Evolutionary conservation across 495 filamentous ascomycete species (phyloP).

Genomic region (Aspergillus incahuasiensis): DNA sequence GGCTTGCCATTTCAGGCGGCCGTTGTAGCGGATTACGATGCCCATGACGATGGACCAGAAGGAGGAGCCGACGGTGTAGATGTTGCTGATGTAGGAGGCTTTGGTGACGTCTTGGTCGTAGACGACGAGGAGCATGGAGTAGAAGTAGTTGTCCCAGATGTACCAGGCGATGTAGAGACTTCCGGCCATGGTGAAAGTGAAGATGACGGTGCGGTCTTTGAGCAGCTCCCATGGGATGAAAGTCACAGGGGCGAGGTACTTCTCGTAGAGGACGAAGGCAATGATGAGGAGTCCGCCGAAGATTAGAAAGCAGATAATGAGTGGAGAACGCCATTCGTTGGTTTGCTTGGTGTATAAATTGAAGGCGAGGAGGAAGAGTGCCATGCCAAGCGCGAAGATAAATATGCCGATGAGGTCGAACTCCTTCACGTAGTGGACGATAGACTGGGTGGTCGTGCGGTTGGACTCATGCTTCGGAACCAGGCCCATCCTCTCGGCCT

Average conservation of each 20-base stretch:
- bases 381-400: constrained; percentile 50
- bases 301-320: constrained; percentile 51
- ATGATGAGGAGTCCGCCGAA: constrained; percentile 49
- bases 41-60: constrained; percentile 48
- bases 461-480: constrained; percentile 24
- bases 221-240: constrained; percentile 60
- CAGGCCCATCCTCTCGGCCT: constrained; percentile 44
- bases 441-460: constrained; percentile 14
- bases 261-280: constrained; percentile 54
- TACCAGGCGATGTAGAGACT: constrained; percentile 52
- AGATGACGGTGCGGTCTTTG: constrained; percentile 57
- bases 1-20: constrained; percentile 50
- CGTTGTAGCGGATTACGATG: constrained; percentile 47
- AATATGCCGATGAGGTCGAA: constrained; percentile 47
- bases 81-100: constrained; percentile 51
- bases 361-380: constrained; percentile 50
- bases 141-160: constrained; percentile 57
- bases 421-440: constrained; percentile 21
- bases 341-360: constrained; percentile 26
- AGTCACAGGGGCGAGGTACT: constrained; percentile 43
- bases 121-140: constrained; percentile 65
- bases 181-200: constrained; percentile 52
- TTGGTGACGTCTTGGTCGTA: constrained; percentile 51
- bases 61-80: constrained; percentile 47
- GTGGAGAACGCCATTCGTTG: constrained; percentile 42